Percentiles rank a stretch among this genome's conserved stretches.
Evolutionary conservation across 129 eudicot genomes (phyloP).

Genomic region (Gnaphalium uliginosum): DNA sequence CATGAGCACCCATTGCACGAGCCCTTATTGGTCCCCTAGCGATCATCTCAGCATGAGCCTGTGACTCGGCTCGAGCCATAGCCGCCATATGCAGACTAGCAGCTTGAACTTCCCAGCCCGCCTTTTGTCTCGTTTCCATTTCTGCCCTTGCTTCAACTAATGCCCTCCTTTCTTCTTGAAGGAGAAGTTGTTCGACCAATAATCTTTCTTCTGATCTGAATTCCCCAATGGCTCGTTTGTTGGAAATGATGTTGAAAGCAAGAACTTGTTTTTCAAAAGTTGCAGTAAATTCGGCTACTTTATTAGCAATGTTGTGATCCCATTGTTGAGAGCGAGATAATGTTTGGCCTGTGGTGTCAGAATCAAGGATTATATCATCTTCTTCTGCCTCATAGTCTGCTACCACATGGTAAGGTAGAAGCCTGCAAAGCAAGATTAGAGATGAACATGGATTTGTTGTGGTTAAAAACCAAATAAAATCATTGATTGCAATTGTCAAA

Average conservation of each 20-base stretch:
- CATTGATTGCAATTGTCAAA: background rate
- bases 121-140: slow-evolving; percentile 63
- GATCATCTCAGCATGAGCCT: slow-evolving; percentile 71
- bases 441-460: background rate
- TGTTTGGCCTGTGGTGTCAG: slow-evolving; percentile 65
- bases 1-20: slow-evolving; percentile 63
- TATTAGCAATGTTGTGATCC: slow-evolving; percentile 84
- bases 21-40: slow-evolving; percentile 67
- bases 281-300: slow-evolving; percentile 74
- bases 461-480: background rate
- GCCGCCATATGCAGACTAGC: slow-evolving; percentile 68
- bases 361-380: slow-evolving; percentile 78
- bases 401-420: slow-evolving; percentile 90
- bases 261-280: slow-evolving; percentile 86
- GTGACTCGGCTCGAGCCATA: slow-evolving; percentile 69
- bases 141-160: slow-evolving; percentile 54
- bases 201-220: slow-evolving; percentile 81
- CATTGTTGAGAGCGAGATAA: slow-evolving; percentile 94
- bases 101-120: slow-evolving; percentile 64
- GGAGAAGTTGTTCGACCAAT: slow-evolving; percentile 66
- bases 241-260: slow-evolving; percentile 69
- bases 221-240: slow-evolving; percentile 71
- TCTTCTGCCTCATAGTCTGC: slow-evolving; percentile 94
- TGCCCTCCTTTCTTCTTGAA: slow-evolving; percentile 61
- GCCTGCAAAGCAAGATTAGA: slow-evolving; percentile 40